Evolutionary conservation across 192 early-diverging fungal genomes (phyloP).

Genomic region (Coemansia sp.): DNA sequence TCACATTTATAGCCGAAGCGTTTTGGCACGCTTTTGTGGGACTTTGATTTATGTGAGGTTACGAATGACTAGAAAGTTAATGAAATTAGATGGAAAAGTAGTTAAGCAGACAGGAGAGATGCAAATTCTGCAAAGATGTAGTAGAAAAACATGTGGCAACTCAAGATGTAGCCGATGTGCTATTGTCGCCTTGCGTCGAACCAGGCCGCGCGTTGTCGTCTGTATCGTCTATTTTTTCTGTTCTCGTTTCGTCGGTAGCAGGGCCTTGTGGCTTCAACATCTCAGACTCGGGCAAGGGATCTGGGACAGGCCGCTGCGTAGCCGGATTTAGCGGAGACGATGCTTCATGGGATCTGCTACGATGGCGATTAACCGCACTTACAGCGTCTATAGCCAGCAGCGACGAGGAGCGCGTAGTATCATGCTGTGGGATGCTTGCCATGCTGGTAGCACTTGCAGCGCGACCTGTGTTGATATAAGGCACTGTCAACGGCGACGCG

Average conservation of each 20-base stretch:
- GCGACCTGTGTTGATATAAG: conserved; percentile 38
- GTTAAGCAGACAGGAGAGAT: no score
- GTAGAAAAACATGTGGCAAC: not conserved
- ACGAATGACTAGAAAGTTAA: no score
- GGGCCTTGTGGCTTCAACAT: not conserved
- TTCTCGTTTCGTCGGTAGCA: not conserved
- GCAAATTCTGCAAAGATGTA: no score
- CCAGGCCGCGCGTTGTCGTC: not conserved
- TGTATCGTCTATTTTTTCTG: not conserved
- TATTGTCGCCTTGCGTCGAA: not conserved
- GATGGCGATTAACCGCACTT: conserved; percentile 31
- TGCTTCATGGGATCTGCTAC: conserved; percentile 44
- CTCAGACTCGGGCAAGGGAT: conserved; percentile 9
- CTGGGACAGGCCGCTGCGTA: conserved; percentile 9
- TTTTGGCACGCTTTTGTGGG: no score
- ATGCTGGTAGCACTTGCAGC: conserved; percentile 28
- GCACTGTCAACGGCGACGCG: conserved; percentile 31
- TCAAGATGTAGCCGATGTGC: not conserved
- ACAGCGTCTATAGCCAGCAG: conserved; percentile 25
- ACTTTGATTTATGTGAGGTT: no score
- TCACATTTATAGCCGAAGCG: no score
- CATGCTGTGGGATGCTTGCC: conserved; percentile 8
- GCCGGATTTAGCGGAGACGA: conserved; percentile 21
- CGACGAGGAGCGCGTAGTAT: conserved; percentile 17
- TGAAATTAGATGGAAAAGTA: no score